Evolutionary conservation across 345 rosid species (phyloP), one percentile per base, ranked within the genome.

Genomic region (Rhizophora mangle): DNA sequence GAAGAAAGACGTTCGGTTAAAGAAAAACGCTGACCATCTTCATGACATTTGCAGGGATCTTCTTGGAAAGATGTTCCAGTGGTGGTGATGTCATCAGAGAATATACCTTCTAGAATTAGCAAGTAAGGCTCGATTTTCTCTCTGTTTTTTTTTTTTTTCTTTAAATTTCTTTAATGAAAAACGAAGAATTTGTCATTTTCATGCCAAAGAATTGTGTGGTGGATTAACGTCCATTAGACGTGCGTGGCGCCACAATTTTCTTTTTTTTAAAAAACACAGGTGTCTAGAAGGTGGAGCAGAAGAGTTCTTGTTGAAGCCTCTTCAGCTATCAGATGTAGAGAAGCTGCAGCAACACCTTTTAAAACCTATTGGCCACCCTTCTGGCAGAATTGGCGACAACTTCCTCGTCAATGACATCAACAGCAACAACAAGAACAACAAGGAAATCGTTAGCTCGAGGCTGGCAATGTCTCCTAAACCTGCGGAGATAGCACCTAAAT

Each of bases 21-120:
- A 39, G 47, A 3, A 39, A 39, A 39, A 27, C 60, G 16, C 26
- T 55, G 54, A 27, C 3, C 46, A 22, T 75, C 34, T 63, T 67
- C 60, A 57, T 67, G 47, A 16, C 21, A 47, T 37, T 0, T 55
- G 46, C 77, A 86, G 93, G 91, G 83, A 79, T 87, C 89, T 63
- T 70, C 84, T 26, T 85, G 81, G 73, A 92, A 85, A 80, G 84
- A 85, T 68, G 84, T 88, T 65, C 96, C 97, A 26, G 97, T 92
- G 4, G 97, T 89, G 32, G 78, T 92, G 19, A 88, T 92, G 97
- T 92, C 97, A 18, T 92, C 97, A 34, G 97, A 92, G 79, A 88
- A 92, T 62, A 86, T 86, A 67, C 93, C 96, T 55, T 84, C 96
- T 7, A 84, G 92, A 82, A 82, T 85, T 49, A 79, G 63, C 81